These are phyloP conservation scores for Ramaria sp. DNA, from an alignment of 768 basidiomycete species.

Conservation along the genomic window DNA sequence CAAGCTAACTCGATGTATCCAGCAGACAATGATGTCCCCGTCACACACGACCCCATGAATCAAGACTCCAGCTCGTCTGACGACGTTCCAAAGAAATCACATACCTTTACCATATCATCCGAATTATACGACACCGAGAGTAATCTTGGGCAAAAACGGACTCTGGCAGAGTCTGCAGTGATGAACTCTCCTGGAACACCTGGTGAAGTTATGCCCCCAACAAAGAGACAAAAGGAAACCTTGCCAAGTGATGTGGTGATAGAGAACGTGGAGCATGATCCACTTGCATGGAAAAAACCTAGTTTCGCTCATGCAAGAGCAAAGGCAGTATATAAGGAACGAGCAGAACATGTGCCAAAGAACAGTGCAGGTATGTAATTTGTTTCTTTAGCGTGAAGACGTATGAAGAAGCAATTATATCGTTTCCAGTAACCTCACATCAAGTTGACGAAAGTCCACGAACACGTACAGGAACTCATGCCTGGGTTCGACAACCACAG, in stretches of 20 bases:
- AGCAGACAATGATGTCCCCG: too few relatives aligned
- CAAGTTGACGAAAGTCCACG: neutral
- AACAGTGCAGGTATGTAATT: neutral
- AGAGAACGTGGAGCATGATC: constrained; percentile 15
- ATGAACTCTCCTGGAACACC: neutral
- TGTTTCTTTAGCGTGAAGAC: neutral
- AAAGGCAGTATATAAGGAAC: neutral
- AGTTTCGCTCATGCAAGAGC: constrained; percentile 16
- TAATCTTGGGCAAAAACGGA: neutral
- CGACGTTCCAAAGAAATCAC: neutral
- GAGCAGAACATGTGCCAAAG: neutral
- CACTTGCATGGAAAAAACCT: constrained; percentile 21
- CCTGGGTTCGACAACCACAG: neutral
- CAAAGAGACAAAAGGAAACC: neutral
- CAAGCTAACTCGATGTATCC: too few relatives aligned
- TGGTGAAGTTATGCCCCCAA: neutral
- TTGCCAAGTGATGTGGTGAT: neutral
- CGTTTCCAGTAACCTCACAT: neutral
- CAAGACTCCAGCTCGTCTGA: too few relatives aligned
- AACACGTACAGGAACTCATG: neutral
- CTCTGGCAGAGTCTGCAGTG: neutral
- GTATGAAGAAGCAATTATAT: too few relatives aligned
- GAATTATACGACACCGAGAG: neutral
- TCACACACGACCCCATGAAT: too few relatives aligned
- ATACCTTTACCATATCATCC: too few relatives aligned